Evolutionary conservation across 331 rosid genomes (phyloP), one percentile per base, ranked within the genome.

Genomic region (Prunus yedoensis): DNA sequence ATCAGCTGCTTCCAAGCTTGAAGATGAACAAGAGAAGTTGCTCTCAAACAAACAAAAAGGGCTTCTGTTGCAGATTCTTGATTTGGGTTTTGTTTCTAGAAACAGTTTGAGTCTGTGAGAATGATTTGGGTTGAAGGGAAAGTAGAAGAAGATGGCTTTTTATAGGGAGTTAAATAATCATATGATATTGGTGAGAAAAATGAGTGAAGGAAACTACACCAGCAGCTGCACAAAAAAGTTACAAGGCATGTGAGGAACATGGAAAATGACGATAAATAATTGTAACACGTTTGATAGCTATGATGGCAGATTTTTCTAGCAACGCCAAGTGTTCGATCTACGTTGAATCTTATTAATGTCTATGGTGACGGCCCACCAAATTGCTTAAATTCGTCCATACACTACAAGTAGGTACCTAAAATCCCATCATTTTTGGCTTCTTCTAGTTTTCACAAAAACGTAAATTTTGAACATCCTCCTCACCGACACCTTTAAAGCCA

Each of bases 181-280:
- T 5, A 16, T 17, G 6, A 7, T 60, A 32, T 25, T 16, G 77
- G 70, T 60, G 70, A 56, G 20, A 41, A 47, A 27, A 45, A 32
- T n/a, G 46, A 32, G 49, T 64, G 77, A 62, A 65, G 66, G 43
- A 68, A 17, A 57, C 57, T 65, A 61, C 68, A 15, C 46, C 56
- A 74, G 35, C 52, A 41, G n/a, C 41, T 18, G 17, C 16, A 16
- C 4, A 10, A 30, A 5, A 28, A 18, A 58, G 4, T 35, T 1
- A 9, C 10, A 18, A n/a, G 50, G 66, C 70, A 49, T 27, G 75
- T 28, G 83, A 15, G 30, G 46, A 73, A 57, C 76, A 51, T 70
- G 71, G 18, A 45, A 35, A 21, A 77, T 35, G 54, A 3, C 38
- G 49, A 7, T 11, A 10, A 27, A 54, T 54, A 10, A 32, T 25